phyloP scores from a whole-genome alignment of 352 stramenopile species.

The Pythium phragmiticola region DNA sequence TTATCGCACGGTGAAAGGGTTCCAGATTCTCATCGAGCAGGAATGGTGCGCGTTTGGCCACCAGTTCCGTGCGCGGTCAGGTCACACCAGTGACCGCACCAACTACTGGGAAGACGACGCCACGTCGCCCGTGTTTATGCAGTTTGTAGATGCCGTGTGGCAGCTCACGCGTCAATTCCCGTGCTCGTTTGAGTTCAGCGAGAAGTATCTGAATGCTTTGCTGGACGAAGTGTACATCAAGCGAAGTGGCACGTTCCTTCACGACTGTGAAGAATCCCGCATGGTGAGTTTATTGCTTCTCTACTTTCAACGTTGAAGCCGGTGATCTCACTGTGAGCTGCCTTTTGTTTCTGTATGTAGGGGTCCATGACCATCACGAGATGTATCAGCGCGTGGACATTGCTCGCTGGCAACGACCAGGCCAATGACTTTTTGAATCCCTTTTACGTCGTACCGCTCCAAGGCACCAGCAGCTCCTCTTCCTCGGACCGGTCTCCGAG shows the following conservation, averaged over 20 bases:
- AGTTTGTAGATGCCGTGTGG: constrained; percentile 98
- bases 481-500: constrained; percentile 51
- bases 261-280: constrained; percentile 93
- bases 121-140: constrained; percentile 97
- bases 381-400: constrained; percentile 70
- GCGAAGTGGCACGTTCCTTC: constrained; percentile 97
- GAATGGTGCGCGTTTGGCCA: constrained; percentile 99
- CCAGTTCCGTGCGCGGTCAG: constrained; percentile 94
- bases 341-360: constrained; percentile 32
- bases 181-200: constrained; percentile 98
- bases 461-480: constrained; percentile 27
- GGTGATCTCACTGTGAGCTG: not conserved
- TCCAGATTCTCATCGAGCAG: constrained; percentile 97
- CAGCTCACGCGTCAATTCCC: constrained; percentile 97
- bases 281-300: constrained; percentile 37
- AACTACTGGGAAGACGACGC: constrained; percentile 94
- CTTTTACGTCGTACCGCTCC: constrained; percentile 67
- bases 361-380: constrained; percentile 50
- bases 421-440: constrained; percentile 63
- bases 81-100: constrained; percentile 50
- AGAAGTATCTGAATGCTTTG: constrained; percentile 90
- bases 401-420: constrained; percentile 44
- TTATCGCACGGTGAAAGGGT: constrained; percentile 96
- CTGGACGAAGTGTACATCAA: constrained; percentile 96
- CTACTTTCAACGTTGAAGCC: not conserved